Evolutionary conservation across 495 filamentous ascomycete species (phyloP).

Genomic region (Achaetomiella virescens): DNA sequence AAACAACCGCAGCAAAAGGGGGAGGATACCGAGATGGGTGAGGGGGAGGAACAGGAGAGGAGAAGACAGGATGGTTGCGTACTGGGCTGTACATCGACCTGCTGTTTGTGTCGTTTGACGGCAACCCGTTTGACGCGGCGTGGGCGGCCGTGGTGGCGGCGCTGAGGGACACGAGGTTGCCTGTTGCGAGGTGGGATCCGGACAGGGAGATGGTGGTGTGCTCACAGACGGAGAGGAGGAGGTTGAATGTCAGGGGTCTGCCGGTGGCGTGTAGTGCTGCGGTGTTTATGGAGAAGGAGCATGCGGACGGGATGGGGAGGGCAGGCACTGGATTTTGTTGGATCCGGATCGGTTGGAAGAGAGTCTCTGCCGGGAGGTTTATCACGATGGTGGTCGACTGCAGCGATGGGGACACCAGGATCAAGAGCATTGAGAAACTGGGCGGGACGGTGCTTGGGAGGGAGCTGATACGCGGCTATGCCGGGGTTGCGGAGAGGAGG

Average conservation of each 20-base stretch:
- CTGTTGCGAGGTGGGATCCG: conserved; percentile 75
- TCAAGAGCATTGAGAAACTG: conserved; percentile 70
- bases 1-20: conserved; percentile 21
- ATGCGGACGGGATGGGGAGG: conserved; percentile 37
- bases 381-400: conserved; percentile 69
- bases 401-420: conserved; percentile 44
- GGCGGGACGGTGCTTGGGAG: conserved; percentile 55
- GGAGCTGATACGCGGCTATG: conserved; percentile 37
- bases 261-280: conserved; percentile 68
- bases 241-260: conserved; percentile 50
- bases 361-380: conserved; percentile 64
- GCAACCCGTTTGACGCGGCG: conserved; percentile 82
- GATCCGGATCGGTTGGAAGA: conserved; percentile 93
- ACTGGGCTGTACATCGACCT: conserved; percentile 95
- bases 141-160: conserved; percentile 82
- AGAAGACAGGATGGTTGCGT: conserved; percentile 61
- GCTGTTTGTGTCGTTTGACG: conserved; percentile 82
- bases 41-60: conserved; percentile 37
- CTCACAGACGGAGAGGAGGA: conserved; percentile 49
- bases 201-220: conserved; percentile 76
- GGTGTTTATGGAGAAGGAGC: conserved; percentile 67
- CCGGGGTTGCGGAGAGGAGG: conserved; percentile 32
- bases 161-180: conserved; percentile 71
- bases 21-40: conserved; percentile 29
- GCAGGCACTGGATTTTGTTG: conserved; percentile 66